Evolutionary conservation across 768 basidiomycete species (phyloP), one percentile per base, ranked within the genome.

Genomic region (Termitomyces sp.): DNA sequence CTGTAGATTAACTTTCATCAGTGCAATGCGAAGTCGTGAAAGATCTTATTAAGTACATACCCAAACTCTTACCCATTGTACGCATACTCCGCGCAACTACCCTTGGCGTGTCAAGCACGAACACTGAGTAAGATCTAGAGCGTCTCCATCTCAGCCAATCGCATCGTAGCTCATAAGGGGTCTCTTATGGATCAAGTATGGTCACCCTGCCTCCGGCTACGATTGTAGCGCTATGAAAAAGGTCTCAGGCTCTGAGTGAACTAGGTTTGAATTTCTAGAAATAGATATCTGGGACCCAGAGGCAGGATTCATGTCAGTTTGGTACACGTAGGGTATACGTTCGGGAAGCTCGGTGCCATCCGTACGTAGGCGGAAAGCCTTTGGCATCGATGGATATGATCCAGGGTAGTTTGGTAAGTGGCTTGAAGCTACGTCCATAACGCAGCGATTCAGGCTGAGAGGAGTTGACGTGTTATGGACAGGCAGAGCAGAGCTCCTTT

Each of bases 361-460:
- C 35, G 24, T 50, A 40, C 37, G 49, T 50, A 50, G 37, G 24
- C 37, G 49, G 49, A 50, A 26, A 50, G 49, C 49, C 38, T 50
- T 40, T 28, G 17, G 37, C n/a, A 40, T 40, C 37, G 37, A 24
- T 38, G 12, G 24, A n/a, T 12, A 50, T 7, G 49, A 38, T 40
- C 34, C 49, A 50, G 24, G 17, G 37, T n/a, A 7, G 24, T 38
- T 50, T 50, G 49, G 49, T 38, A 49, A 49, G 35, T 49, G 48
- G 35, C 22, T 49, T 49, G 35, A 38, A 49, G 48, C 48, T 40
- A 50, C 49, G 37, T 50, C 24, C 10, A 38, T 35, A 50, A 24
- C 35, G 22, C 48, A 49, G 22, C 10, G 14, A 26, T 26, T 37
- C 48, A 38, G 48, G 22, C 37, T 50, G 24, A 28, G 43, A 44